Evolutionary conservation across 192 early-diverging fungal genomes (phyloP), one percentile per base, ranked within the genome.

Genomic region (Endogone sp.): DNA sequence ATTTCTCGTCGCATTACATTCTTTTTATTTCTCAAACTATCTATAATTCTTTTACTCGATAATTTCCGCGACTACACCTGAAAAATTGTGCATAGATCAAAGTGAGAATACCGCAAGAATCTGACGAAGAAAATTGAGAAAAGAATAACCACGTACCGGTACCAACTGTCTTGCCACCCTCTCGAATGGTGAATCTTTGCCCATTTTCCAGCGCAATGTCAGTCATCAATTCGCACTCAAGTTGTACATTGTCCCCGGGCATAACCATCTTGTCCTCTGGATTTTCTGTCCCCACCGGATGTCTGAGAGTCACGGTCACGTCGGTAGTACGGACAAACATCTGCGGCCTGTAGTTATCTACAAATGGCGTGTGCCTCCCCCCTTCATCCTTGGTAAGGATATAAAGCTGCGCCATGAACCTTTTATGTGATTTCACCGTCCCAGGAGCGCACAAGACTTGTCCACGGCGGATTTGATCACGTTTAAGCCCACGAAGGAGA

Each of bases 341-440:
- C 77, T 97, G 94, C 23, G 96, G 97, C 62, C 92, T 85, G 89
- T 99, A 99, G 89, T 97, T 96, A 81, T 96, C 91, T 23, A 93
- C 87, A 76, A 99, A 99, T 44, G 92, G 92, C 71, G 97, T 97
- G 81, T 99, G 96, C 60, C 97, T 92, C 69, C 97, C 97, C 75
- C 96, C 96, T 82, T 99, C 96, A 31, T 97, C 97, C 86, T 95
- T 95, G 75, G 93, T 95, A 68, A 99, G 90, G 55, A 98, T 85
- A 77, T 99, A 99, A 29, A 97, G 77, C 74, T 94, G 92, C 24
- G 96, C 89, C 55, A 91, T 70, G 82, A 99, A 98, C 81, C 95
- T 95, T 72, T 91, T 94, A 90, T 96, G 95, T 3, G 94, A 89
- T 83, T 91, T 94, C 81, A 99, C 93, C 62, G 92, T 89, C 22